Evolutionary conservation across 108 stramenopile genomes (phyloP), one percentile per base, ranked within the genome.

Genomic region (Nitzschia sp.): DNA sequence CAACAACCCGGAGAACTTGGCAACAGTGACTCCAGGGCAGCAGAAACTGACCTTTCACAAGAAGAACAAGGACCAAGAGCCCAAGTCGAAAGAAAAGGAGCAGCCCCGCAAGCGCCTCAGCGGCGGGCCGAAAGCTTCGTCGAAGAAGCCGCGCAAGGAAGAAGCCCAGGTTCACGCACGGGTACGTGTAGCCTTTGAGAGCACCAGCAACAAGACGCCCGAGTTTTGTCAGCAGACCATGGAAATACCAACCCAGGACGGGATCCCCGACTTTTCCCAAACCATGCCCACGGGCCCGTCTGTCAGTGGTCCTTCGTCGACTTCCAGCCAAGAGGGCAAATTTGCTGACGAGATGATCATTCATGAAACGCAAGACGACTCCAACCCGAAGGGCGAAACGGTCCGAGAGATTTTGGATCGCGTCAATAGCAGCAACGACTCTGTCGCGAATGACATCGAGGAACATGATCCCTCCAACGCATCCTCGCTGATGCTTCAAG

Each of bases 331-430:
- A 32, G 58, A 62, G n/a, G 58, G 1, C 41, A 25, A 0, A 28
- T n/a, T 15, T 61, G 19, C 29, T 36, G 21, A 0, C 32, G 45
- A 23, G 2, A 13, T 3, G 3, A 58, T n/a, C 19, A n/a, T 27
- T 11, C 0, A 3, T 2, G 33, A 57, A 26, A 3, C 22, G 15
- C 1, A 27, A 21, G 29, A 61, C 23, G 45, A 58, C 45, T 32
- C 27, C 33, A 23, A 27, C 1, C 29, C 36, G 11, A 5, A 13
- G 17, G 56, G 8, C 3, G 27, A 46, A 27, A 57, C 67, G 15
- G 67, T 75, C 27, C 67, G 56, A 66, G 68, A 76, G 31, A 69
- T 76, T 58, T 38, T 70, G 61, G 47, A 65, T 33, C 56, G 63
- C n/a, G 68, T 64, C 26, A 61, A 57, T 32, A 62, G 44, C 52